Evolutionary conservation across 495 filamentous ascomycete genomes (phyloP).

Genomic region (Staphylotrichum tortipilum): DNA sequence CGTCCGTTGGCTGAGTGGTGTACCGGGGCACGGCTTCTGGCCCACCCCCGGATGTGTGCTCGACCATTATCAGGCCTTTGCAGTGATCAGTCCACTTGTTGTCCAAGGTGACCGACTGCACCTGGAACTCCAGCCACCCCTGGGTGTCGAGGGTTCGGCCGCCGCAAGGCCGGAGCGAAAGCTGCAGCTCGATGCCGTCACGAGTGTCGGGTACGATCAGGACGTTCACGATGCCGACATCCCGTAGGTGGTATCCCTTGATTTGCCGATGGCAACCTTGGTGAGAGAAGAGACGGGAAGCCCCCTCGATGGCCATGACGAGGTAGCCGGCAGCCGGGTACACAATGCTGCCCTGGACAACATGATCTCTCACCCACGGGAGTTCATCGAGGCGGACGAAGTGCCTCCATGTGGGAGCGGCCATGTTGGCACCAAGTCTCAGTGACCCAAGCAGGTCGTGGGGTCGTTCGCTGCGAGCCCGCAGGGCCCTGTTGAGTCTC

Average conservation of each 20-base stretch:
- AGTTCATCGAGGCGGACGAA: slow-evolving; percentile 33
- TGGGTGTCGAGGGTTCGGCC: slow-evolving; percentile 31
- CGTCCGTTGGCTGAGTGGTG: neutral
- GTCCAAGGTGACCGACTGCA: slow-evolving; percentile 41
- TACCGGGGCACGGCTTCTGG: slow-evolving; percentile 1
- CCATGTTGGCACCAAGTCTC: slow-evolving; percentile 19
- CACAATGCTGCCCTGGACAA: slow-evolving; percentile 31
- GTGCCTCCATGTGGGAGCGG: slow-evolving; percentile 35
- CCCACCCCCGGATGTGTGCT: slow-evolving; percentile 8
- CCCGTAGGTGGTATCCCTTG: slow-evolving; percentile 28
- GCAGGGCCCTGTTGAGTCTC: slow-evolving; percentile 33
- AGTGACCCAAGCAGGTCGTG: slow-evolving; percentile 45
- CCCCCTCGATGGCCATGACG: slow-evolving; percentile 44
- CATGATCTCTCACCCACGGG: slow-evolving; percentile 43
- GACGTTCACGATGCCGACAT: slow-evolving; percentile 34
- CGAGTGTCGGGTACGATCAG: slow-evolving; percentile 35
- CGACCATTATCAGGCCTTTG: slow-evolving; percentile 23
- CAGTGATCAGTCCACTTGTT: slow-evolving; percentile 30
- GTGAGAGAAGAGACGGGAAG: slow-evolving; percentile 9
- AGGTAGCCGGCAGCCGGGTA: slow-evolving; percentile 49
- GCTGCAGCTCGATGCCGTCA: slow-evolving; percentile 30
- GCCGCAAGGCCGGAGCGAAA: slow-evolving; percentile 32
- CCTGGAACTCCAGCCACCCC: slow-evolving; percentile 27
- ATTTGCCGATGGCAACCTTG: neutral
- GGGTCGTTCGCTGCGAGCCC: slow-evolving; percentile 23